Percentiles rank a stretch among this genome's conserved stretches.
Conservation (phyloP, 164 flowering plant genomes). For the Magnolia kwangsiensis region DNA sequence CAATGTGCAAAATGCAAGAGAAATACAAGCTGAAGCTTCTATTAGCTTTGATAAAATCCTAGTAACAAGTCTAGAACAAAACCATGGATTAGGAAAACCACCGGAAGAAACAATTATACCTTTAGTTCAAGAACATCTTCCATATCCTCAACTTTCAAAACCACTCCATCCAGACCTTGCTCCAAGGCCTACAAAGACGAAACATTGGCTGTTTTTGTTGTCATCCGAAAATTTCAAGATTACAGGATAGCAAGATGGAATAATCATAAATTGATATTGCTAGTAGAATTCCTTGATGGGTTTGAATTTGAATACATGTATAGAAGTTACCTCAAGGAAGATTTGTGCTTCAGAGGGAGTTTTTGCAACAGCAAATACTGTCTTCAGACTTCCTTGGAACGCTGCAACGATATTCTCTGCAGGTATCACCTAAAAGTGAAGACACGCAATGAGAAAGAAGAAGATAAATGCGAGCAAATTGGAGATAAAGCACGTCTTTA, state of each 20-base stretch:
- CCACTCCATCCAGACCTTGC: slow-evolving; percentile 78
- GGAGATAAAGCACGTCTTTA: neutral
- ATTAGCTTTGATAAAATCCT: neutral
- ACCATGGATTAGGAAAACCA: no score
- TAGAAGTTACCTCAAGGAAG: slow-evolving; percentile 64
- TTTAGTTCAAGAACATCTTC: slow-evolving; percentile 60
- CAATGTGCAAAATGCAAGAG: neutral
- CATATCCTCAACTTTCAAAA: slow-evolving; percentile 66
- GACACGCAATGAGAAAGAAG: neutral
- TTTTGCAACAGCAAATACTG: slow-evolving; percentile 70
- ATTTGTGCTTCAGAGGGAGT: slow-evolving; percentile 61
- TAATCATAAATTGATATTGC: neutral
- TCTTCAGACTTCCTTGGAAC: slow-evolving; percentile 69
- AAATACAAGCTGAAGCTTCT: neutral
- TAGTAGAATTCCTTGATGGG: neutral
- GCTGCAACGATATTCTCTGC: slow-evolving; percentile 93
- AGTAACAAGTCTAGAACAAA: neutral
- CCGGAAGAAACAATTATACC: slow-evolving; percentile 32
- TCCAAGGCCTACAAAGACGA: slow-evolving; percentile 63
- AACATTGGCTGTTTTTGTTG: neutral
- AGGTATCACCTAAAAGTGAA: slow-evolving; percentile 62
- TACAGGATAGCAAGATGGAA: neutral
- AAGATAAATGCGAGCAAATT: neutral
- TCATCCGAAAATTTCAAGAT: neutral
- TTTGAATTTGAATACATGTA: neutral